These are phyloP conservation scores for Pyrenophora graminea DNA, from an alignment of 2,329 filamentous ascomycete species.

Conservation along the genomic window DNA sequence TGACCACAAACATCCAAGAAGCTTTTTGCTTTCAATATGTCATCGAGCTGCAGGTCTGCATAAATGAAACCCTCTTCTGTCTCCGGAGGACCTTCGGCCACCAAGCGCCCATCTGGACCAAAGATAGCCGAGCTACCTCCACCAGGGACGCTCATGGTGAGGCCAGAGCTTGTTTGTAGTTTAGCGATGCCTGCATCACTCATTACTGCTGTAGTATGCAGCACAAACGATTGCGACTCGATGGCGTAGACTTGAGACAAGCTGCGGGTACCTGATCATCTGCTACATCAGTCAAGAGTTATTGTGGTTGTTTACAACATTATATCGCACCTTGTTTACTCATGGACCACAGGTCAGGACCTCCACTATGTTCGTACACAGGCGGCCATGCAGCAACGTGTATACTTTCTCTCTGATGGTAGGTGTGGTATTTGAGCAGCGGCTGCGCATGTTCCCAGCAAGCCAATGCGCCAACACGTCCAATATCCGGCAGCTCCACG, in stretches of 20 bases:
- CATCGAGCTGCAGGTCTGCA: conserved; percentile 56
- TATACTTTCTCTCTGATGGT: conserved; percentile 46
- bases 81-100: conserved; percentile 47
- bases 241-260: conserved; percentile 61
- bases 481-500: conserved; percentile 35
- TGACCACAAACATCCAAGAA: conserved; percentile 56
- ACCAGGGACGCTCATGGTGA: conserved; percentile 50
- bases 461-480: conserved; percentile 36
- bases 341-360: conserved; percentile 45
- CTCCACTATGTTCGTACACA: conserved; percentile 35
- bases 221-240: conserved; percentile 60
- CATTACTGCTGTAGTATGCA: conserved; percentile 57
- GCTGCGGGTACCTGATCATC: neutral
- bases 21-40: conserved; percentile 47
- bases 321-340: conserved; percentile 36
- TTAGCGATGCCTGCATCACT: conserved; percentile 50
- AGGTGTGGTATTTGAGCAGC: conserved; percentile 49
- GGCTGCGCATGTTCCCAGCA: conserved; percentile 52
- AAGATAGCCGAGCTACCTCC: conserved; percentile 56
- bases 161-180: conserved; percentile 50
- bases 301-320: no score
- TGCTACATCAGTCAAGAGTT: no score
- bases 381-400: conserved; percentile 51
- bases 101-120: conserved; percentile 56
- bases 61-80: conserved; percentile 56